A percentile compares a stretch with the other conserved stretches of the same genome.
Evolutionary conservation across 768 basidiomycete species (phyloP).

Genomic region (Lactarius hatsudake): DNA sequence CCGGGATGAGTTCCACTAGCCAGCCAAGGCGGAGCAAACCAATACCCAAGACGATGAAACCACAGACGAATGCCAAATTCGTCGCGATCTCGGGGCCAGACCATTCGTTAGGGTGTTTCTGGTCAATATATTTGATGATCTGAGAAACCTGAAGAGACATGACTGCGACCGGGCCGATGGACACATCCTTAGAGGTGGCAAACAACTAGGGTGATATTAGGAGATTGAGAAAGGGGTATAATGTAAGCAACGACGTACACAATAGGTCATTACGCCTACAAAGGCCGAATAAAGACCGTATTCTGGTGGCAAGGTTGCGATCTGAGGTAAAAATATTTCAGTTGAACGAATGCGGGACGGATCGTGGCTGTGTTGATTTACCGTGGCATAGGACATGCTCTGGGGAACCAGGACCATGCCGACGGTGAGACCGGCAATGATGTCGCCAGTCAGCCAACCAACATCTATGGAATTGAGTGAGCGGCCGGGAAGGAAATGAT

Average conservation of each 20-base stretch:
- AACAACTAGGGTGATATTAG: constrained; percentile 59
- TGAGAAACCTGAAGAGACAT: constrained; percentile 89
- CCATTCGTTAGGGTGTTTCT: constrained; percentile 56
- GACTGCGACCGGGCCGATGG: constrained; percentile 98
- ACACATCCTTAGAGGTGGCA: constrained; percentile 96
- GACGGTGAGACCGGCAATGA: constrained; percentile 90
- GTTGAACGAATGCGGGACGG: neutral
- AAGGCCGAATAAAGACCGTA: constrained; percentile 96
- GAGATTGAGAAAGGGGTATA: neutral
- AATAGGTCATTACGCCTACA: constrained; percentile 82
- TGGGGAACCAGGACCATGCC: constrained; percentile 96
- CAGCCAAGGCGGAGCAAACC: constrained; percentile 89
- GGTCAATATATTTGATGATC: constrained; percentile 67
- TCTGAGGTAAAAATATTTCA: constrained; percentile 42
- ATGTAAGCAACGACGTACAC: constrained; percentile 44
- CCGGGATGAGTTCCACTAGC: constrained; percentile 92
- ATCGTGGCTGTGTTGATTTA: constrained; percentile 30
- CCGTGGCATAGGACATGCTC: constrained; percentile 84
- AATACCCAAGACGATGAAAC: constrained; percentile 87
- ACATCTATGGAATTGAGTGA: constrained; percentile 31
- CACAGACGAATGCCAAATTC: constrained; percentile 78
- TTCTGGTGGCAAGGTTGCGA: constrained; percentile 78
- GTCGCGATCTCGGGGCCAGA: constrained; percentile 74
- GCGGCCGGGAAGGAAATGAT: neutral
- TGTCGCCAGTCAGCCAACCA: constrained; percentile 81